Evolutionary conservation across 192 early-diverging fungal genomes (phyloP).

Genomic region (Coemansia nantahalensis): DNA sequence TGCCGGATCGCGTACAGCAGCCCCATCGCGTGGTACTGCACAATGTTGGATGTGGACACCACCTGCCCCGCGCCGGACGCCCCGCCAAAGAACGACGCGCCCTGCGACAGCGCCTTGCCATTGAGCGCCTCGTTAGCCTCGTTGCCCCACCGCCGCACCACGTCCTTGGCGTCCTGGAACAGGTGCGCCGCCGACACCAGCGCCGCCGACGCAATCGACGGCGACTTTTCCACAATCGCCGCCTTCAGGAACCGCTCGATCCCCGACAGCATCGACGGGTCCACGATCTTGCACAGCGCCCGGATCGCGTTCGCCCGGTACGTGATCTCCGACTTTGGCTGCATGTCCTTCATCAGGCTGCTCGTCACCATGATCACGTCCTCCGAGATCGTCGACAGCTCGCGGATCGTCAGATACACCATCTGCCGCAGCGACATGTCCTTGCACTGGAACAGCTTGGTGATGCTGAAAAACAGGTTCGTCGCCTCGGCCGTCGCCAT

Average conservation of each 20-base stretch:
- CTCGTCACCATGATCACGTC: conserved; percentile 98
- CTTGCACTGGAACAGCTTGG: conserved; percentile 94
- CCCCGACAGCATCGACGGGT: conserved; percentile 93
- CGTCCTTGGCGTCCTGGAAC: conserved; percentile 81
- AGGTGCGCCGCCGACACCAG: conserved; percentile 89
- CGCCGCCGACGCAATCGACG: conserved; percentile 85
- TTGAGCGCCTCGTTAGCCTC: conserved; percentile 95
- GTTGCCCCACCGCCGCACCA: conserved; percentile 94
- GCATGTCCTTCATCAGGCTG: conserved; percentile 95
- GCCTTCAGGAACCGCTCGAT: conserved; percentile 97
- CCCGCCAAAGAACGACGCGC: conserved; percentile 49
- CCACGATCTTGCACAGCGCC: conserved; percentile 92
- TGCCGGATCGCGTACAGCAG: conserved; percentile 92
- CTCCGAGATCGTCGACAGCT: conserved; percentile 87
- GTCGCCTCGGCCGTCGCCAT: conserved; percentile 96
- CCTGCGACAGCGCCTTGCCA: conserved; percentile 65
- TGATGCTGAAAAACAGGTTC: conserved; percentile 96
- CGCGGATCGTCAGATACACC: conserved; percentile 97
- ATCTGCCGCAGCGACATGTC: conserved; percentile 95
- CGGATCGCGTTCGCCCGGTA: conserved; percentile 96
- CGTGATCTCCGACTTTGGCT: conserved; percentile 86
- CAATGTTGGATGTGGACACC: conserved; percentile 73
- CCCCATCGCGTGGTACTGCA: conserved; percentile 98
- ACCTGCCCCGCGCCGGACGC: conserved; percentile 26
- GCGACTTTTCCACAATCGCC: conserved; percentile 93